Conservation (phyloP, 306 rosid genomes). For the Vigna hirtella region DNA sequence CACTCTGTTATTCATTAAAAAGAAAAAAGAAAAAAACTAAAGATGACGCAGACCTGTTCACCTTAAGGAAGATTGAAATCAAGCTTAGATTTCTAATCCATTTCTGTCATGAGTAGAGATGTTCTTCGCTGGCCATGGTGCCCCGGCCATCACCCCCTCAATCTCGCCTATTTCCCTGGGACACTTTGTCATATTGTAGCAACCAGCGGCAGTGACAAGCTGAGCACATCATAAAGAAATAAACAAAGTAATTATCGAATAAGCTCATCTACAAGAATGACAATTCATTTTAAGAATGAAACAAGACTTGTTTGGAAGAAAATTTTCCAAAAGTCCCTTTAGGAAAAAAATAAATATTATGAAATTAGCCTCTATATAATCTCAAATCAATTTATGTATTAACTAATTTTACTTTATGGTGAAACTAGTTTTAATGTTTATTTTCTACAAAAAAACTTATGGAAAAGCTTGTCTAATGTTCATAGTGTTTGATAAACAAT, state of each 20-base stretch:
- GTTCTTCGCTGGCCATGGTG: constrained; percentile 67
- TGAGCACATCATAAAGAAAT: constrained; percentile 40
- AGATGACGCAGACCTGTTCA: constrained; percentile 3
- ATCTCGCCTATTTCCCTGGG: constrained; percentile 75
- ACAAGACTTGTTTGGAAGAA: too few relatives aligned
- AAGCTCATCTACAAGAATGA: constrained; percentile 22
- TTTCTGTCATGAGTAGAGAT: constrained; percentile 40
- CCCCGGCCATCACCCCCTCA: constrained; percentile 91
- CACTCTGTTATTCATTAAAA: constrained; percentile 1
- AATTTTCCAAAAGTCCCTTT: too few relatives aligned
- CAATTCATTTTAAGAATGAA: neutral
- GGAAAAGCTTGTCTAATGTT: too few relatives aligned
- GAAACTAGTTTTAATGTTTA: too few relatives aligned
- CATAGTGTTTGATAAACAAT: neutral
- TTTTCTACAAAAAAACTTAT: too few relatives aligned
- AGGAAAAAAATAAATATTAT: too few relatives aligned
- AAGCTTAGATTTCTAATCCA: constrained; percentile 40
- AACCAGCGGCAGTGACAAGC: constrained; percentile 74
- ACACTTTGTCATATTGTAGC: constrained; percentile 82
- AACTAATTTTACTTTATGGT: too few relatives aligned
- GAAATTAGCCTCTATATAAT: too few relatives aligned
- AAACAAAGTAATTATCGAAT: neutral
- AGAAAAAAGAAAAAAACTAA: neutral
- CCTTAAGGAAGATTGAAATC: neutral
- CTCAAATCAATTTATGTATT: too few relatives aligned